Base-by-base conservation (phyloP, 345 rosid genomes). In the Murraya koenigii region DNA sequence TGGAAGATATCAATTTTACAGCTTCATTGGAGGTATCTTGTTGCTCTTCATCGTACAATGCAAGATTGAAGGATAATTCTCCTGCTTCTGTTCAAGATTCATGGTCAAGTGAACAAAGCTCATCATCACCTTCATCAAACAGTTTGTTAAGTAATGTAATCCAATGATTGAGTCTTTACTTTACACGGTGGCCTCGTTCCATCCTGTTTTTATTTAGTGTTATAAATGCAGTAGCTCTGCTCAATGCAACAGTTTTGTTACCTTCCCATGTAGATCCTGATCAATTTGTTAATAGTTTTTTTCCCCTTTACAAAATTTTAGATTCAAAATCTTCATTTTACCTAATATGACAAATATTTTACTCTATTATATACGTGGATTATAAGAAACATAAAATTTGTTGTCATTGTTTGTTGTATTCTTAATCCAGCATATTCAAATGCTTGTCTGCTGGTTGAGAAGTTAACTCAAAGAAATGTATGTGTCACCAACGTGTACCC, bases 121-220 rank as follows among this genome's bases (percentile, higher is more conserved):
- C 92, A 26, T 84, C 91, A 63, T 86, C 91, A 20, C 85, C 91
- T 74, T 85, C 89, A n/a, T 81, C 89, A 25, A 80, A 79, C 77
- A 81, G 83, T 81, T 77, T 86, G 84, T 75, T 85, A 13, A 68
- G 67, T 68, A 78, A n/a, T 68, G 80, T 28, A 78, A 55, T 66
- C 28, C 76, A 72, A 39, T 85, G 83, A 87, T 56, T 23, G 56
- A 54, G 49, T n/a, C 23, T 41, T 39, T 30, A 17, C 11, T 66
- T 15, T 59, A 17, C 3, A 10, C 13, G 58, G 19, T 38, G 26
- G 5, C 17, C 32, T 36, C 54, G 11, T 36, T 10, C 8, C 25
- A 44, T 61, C 15, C 6, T 44, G 56, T 19, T 41, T 25, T 22
- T 56, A 56, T 10, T 17, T 72, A 33, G 28, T 41, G 71, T 13